These are phyloP conservation scores for Amphichorda felina DNA, from an alignment of 2,329 filamentous ascomycete species.

Conservation along the genomic window DNA sequence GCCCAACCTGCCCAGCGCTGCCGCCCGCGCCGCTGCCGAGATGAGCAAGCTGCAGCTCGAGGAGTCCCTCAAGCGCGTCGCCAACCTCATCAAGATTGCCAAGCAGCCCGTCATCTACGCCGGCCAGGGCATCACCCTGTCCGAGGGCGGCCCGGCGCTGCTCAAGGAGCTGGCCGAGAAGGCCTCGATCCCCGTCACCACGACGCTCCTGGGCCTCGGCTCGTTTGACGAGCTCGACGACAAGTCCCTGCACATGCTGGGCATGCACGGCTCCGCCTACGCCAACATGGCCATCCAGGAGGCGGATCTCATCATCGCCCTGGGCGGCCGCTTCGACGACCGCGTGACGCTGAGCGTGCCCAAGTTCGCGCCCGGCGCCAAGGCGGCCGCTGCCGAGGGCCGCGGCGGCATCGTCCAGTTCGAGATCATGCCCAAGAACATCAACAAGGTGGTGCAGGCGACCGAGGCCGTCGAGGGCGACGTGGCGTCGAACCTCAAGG, in stretches of 20 bases:
- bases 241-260: slow-evolving; percentile 95
- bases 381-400: slow-evolving; percentile 69
- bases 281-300: slow-evolving; percentile 98
- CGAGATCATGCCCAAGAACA: slow-evolving; percentile 99
- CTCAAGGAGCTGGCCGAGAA: slow-evolving; percentile 85
- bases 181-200: slow-evolving; percentile 85
- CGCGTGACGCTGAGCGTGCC: slow-evolving; percentile 73
- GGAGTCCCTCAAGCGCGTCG: slow-evolving; percentile 63
- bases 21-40: slow-evolving; percentile 69
- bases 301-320: slow-evolving; percentile 87
- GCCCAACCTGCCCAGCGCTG: slow-evolving; percentile 74
- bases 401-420: slow-evolving; percentile 95
- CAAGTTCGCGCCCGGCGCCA: slow-evolving; percentile 85
- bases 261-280: slow-evolving; percentile 95
- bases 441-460: slow-evolving; percentile 97
- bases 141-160: slow-evolving; percentile 65
- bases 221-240: slow-evolving; percentile 86
- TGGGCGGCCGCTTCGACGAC: slow-evolving; percentile 92
- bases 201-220: slow-evolving; percentile 87
- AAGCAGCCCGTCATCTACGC: slow-evolving; percentile 96
- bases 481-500: slow-evolving; percentile 64
- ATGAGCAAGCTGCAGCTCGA: slow-evolving; percentile 61
- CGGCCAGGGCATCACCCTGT: slow-evolving; percentile 76
- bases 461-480: slow-evolving; percentile 94
- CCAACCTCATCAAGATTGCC: slow-evolving; percentile 70